Conservation (phyloP, 371 early-diverging fungal species). For the Nematocida ironsii region DNA sequence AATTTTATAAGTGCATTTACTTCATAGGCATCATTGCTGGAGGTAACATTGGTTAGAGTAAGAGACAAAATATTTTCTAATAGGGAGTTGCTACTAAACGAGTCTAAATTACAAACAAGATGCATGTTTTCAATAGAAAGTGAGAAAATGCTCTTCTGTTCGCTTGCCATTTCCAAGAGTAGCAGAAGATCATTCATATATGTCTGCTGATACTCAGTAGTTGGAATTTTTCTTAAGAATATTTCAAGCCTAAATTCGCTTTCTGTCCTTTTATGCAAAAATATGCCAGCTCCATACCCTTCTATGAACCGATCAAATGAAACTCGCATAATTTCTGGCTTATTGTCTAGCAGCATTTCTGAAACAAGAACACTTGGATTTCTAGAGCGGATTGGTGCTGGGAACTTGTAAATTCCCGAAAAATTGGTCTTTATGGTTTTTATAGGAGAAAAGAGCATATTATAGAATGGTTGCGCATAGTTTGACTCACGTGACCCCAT, state of each 20-base stretch:
- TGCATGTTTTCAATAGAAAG: neutral
- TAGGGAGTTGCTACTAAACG: neutral
- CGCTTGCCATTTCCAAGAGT: neutral
- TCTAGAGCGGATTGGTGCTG: neutral
- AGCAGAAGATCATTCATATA: neutral
- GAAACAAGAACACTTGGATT: neutral
- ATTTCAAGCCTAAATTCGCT: neutral
- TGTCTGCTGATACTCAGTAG: neutral
- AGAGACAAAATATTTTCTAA: neutral
- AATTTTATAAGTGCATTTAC: neutral
- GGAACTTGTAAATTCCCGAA: neutral
- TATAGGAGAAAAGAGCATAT: too few species aligned
- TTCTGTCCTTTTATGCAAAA: neutral
- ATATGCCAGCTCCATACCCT: neutral
- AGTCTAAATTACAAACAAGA: neutral
- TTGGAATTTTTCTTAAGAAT: neutral
- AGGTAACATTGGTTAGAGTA: neutral
- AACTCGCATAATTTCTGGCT: neutral
- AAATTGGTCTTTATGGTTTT: too few species aligned
- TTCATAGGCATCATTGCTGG: neutral
- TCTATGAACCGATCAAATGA: neutral
- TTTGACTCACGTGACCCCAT: too few species aligned
- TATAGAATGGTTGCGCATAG: too few species aligned
- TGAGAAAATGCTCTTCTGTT: neutral
- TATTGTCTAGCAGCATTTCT: neutral